phyloP scores from a whole-genome alignment of 108 stramenopile species.

The Skeletonema menzelii region DNA sequence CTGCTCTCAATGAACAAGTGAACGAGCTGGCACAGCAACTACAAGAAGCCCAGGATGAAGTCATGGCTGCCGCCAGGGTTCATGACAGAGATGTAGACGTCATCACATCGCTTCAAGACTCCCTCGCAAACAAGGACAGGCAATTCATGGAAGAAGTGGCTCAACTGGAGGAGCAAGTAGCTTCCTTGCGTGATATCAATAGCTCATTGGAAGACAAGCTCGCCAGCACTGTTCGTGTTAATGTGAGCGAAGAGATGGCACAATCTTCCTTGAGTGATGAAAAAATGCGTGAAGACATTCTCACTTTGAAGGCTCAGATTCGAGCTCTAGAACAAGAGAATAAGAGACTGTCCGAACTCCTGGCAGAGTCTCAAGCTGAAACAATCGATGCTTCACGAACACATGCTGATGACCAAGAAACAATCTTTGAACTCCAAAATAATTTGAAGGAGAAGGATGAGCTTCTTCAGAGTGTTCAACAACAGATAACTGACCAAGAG shows the following conservation, averaged over 20 bases:
- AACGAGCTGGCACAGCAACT: not conserved
- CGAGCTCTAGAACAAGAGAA: not conserved
- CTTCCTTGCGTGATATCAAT: conserved; percentile 2
- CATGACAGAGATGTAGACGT: not conserved
- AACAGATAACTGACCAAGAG: not conserved
- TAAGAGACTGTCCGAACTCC: not conserved
- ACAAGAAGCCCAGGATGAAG: conserved; percentile 5
- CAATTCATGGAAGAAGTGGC: not conserved
- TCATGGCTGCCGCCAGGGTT: not conserved
- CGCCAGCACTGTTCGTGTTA: not conserved
- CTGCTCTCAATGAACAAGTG: not conserved
- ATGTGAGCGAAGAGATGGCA: conserved; percentile 5
- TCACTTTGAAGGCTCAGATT: conserved; percentile 26
- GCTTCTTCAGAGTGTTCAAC: not conserved
- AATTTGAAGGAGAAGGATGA: conserved; percentile 22
- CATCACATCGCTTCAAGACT: conserved; percentile 5
- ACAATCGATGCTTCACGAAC: not conserved
- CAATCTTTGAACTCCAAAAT: conserved; percentile 16
- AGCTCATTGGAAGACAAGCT: not conserved
- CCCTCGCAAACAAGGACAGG: conserved; percentile 1
- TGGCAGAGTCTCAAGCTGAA: not conserved
- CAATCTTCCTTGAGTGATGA: conserved; percentile 18
- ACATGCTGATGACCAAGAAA: conserved; percentile 20
- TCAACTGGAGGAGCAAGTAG: conserved; percentile 15
- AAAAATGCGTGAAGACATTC: conserved; percentile 16